Evolutionary conservation across 345 rosid genomes (phyloP), one percentile per base, ranked within the genome.

Genomic region (Ricinus communis): DNA sequence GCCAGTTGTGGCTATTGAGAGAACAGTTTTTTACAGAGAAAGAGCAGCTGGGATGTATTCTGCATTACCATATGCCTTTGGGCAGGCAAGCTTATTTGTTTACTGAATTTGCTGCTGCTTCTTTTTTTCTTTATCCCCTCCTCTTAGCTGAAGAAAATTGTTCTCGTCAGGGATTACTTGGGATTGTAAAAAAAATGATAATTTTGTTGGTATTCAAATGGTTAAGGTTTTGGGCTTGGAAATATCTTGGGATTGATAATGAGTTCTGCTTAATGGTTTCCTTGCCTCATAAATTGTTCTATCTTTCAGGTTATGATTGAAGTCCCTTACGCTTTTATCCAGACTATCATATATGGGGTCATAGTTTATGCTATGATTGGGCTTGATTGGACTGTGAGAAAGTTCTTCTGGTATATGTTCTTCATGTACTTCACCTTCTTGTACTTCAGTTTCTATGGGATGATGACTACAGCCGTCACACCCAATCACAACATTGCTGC

Each of bases 31-130:
- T 71, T 92, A 92, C 61, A 72, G 97, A 68, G 97, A 92, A 71
- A 79, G 85, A 77, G 97, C 93, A 13, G 91, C 93, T 5, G 91
- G 97, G 68, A 91, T 89, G 95, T 91, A 89, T 70, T 87, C 97
- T 0, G 84, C 87, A 62, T 74, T 85, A 79, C 90, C 97, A 3
- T 88, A 88, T 62, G 97, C 97, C 61, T 84, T 87, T 65, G 77
- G 87, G 74, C 97, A 93, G 79, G 80, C 71, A 65, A n/a, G 31
- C 8, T 1, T 21, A 40, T 11, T 15, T 40, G 10, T 13, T 16
- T 27, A 19, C 7, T 19, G 12, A 27, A 27, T 8, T 33, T 8
- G n/a, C n/a, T n/a, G n/a, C n/a, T n/a, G n/a, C n/a, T n/a, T n/a
- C 0, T 2, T 9, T 47, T 12, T 19, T 28, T n/a, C n/a, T n/a